phyloP scores from a whole-genome alignment of 352 stramenopile species.

The Pythium folliculosum region DNA sequence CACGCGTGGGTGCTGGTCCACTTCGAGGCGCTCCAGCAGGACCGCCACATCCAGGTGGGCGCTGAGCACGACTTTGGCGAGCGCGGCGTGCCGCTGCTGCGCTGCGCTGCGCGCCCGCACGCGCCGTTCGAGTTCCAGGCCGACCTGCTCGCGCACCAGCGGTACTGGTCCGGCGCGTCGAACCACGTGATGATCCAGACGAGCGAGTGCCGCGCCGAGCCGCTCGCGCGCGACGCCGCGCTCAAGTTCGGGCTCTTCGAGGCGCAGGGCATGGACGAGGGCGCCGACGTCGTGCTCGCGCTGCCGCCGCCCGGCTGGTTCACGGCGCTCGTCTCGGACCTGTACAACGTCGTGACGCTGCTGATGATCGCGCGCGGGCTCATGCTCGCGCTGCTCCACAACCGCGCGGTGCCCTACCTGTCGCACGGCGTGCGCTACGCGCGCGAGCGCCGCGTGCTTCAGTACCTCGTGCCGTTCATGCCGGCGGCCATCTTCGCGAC shows the following conservation, averaged over 20 bases:
- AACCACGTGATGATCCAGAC: slow-evolving; percentile 53
- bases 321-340: slow-evolving; percentile 31
- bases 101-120: slow-evolving; percentile 43
- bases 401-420: slow-evolving; percentile 42
- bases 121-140: slow-evolving; percentile 49
- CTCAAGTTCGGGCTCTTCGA: slow-evolving; percentile 54
- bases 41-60: slow-evolving; percentile 38
- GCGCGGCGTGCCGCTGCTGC: slow-evolving; percentile 45
- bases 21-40: slow-evolving; percentile 36
- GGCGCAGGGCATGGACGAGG: slow-evolving; percentile 37
- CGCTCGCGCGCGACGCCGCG: slow-evolving; percentile 38
- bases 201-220: slow-evolving; percentile 47
- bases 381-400: slow-evolving; percentile 43
- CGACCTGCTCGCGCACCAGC: slow-evolving; percentile 57
- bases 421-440: slow-evolving; percentile 40
- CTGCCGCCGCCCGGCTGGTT: slow-evolving; percentile 49
- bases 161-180: slow-evolving; percentile 46
- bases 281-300: slow-evolving; percentile 38
- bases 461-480: slow-evolving; percentile 56
- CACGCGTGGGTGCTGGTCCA: slow-evolving; percentile 50
- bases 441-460: slow-evolving; percentile 31
- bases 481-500: slow-evolving; percentile 35
- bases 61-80: slow-evolving; percentile 41
- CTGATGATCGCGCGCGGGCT: slow-evolving; percentile 43
- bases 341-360: slow-evolving; percentile 48